A percentile compares a stretch with the other conserved stretches of the same genome.
Evolutionary conservation across 306 rosid genomes (phyloP).

Genomic region (Sicyos edulis): DNA sequence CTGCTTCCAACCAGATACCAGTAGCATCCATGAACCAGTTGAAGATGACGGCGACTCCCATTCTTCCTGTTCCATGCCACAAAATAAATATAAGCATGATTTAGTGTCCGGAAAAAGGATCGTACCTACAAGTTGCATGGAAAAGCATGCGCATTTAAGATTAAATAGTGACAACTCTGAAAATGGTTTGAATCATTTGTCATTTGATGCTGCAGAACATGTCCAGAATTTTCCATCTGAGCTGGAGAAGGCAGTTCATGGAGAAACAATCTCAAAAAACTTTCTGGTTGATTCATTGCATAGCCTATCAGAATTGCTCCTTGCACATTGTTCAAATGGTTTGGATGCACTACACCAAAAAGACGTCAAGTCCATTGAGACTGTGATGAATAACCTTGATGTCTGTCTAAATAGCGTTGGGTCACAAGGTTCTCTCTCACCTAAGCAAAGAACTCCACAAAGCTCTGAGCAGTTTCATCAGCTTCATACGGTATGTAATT

Average conservation of each 20-base stretch:
- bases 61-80: constrained; percentile 32
- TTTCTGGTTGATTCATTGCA: constrained; percentile 48
- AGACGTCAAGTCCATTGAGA: constrained; percentile 38
- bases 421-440: constrained; percentile 29
- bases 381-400: constrained; percentile 51
- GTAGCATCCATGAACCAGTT: constrained; percentile 27
- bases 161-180: constrained; percentile 27
- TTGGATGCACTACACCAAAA: constrained; percentile 38
- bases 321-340: constrained; percentile 42
- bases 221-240: constrained; percentile 25
- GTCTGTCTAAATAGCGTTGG: constrained; percentile 44
- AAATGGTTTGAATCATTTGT: constrained; percentile 21
- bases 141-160: constrained; percentile 23
- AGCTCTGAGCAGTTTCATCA: constrained; percentile 27
- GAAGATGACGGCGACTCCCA: constrained; percentile 29
- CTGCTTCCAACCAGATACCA: constrained; percentile 28
- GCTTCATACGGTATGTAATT: constrained; percentile 42
- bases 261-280: constrained; percentile 36
- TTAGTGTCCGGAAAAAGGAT: constrained; percentile 27
- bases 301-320: constrained; percentile 59
- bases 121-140: constrained; percentile 22
- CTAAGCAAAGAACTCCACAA: constrained; percentile 33
- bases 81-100: constrained; percentile 28
- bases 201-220: constrained; percentile 25
- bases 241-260: constrained; percentile 27